Conservation (phyloP, 805 yeast species). For the Millerozyma acaciae region DNA sequence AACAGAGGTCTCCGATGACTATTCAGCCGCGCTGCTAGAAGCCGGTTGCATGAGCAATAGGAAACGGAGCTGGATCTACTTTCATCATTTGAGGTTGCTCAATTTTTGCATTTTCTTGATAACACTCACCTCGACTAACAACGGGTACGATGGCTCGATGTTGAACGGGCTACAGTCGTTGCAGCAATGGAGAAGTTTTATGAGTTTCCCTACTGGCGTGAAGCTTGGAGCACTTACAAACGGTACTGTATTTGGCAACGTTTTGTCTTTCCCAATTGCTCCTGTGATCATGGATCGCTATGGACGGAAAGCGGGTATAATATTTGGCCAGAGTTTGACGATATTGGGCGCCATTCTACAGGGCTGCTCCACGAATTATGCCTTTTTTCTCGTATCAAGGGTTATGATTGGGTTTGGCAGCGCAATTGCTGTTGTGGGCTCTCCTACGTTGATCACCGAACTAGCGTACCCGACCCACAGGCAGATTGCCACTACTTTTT, state of each 20-base stretch:
- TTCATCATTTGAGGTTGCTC: conserved; percentile 36
- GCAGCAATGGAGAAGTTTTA: conserved; percentile 34
- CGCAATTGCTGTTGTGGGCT: conserved; percentile 37
- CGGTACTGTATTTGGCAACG: conserved; percentile 41
- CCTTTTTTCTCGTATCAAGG: conserved; percentile 41
- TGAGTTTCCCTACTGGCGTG: conserved; percentile 38
- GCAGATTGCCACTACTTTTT: conserved; percentile 40
- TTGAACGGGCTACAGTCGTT: conserved; percentile 49
- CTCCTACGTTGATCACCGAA: conserved; percentile 51
- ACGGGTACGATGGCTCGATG: conserved; percentile 48
- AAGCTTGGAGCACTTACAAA: conserved; percentile 38
- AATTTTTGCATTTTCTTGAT: conserved; percentile 36
- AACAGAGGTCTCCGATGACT: too few species aligned
- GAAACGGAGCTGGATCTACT: conserved; percentile 35
- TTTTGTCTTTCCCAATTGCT: conserved; percentile 26
- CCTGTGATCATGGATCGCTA: conserved; percentile 30
- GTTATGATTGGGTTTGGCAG: conserved; percentile 46
- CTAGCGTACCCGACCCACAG: conserved; percentile 47
- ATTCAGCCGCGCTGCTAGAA: too few species aligned
- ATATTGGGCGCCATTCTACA: conserved; percentile 36
- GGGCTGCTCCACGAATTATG: conserved; percentile 33
- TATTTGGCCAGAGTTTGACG: conserved; percentile 21
- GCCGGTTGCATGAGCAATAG: too few species aligned
- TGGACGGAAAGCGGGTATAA: conserved; percentile 35
- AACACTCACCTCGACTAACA: conserved; percentile 45